phyloP scores from a whole-genome alignment of 2,329 filamentous ascomycete genomes.

The Colletotrichum horii region DNA sequence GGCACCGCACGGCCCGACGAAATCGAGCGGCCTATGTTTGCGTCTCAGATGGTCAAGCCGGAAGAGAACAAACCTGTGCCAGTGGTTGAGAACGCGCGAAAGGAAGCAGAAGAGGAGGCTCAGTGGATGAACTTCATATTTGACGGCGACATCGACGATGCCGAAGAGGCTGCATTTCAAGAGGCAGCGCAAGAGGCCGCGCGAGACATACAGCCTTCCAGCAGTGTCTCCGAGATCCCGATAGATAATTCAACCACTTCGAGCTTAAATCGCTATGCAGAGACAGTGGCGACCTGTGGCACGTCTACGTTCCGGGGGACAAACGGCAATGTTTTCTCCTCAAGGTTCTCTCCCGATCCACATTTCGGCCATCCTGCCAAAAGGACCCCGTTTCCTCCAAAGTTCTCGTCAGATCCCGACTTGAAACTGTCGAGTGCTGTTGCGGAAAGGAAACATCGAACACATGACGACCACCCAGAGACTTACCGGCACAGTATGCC shows the following conservation, averaged over 20 bases:
- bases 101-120: not conserved
- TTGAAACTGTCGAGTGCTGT: not conserved
- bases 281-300: not conserved
- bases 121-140: slow-evolving; percentile 20
- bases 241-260: not conserved
- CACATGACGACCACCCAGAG: not conserved
- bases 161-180: not conserved
- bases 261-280: not conserved
- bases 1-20: not conserved
- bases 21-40: not conserved
- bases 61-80: not conserved
- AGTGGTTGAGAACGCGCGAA: not conserved
- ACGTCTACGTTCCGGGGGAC: not conserved
- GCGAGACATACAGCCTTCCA: not conserved
- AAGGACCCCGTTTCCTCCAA: not conserved
- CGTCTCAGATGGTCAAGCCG: not conserved
- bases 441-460: not conserved
- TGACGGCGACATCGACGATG: not conserved
- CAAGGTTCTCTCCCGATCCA: not conserved
- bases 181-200: slow-evolving; percentile 7
- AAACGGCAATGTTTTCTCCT: not conserved
- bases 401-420: not conserved
- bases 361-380: not conserved
- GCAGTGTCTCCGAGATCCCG: not conserved
- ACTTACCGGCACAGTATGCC: not conserved